Evolutionary conservation across 179 eudicot species (phyloP), one percentile per base, ranked within the genome.

Genomic region (Gypsophila paniculata): DNA sequence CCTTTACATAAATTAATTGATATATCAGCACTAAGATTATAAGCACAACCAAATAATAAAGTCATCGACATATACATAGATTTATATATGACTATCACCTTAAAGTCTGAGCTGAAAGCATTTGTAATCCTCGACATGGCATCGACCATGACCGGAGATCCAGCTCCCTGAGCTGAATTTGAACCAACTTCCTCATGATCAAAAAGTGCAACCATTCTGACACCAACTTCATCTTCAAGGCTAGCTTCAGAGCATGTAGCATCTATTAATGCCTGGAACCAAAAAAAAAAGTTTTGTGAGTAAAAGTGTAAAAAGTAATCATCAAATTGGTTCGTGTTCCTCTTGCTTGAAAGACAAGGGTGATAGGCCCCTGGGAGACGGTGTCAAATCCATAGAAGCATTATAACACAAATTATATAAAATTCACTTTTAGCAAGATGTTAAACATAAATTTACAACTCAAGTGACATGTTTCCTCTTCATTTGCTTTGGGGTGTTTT

Each of bases 101-200:
- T 82, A 26, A 84, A 62, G 76, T 88, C 76, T 22, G 91, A 80
- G 73, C 78, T 61, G 76, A 94, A 89, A 76, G 85, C 82, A 82
- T 75, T 76, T 58, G 96, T 91, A 70, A 94, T 82, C 63, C 97
- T 89, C 19, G 97, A 88, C 70, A 94, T 76, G 78, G 99, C 91
- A 75, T 94, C 99, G 49, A 88, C 79, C 90, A 88, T 80, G 69
- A 85, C 96, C 55, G 99, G 99, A 76, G 99, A 94, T 36, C 99
- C 99, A 75, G 99, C 99, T 79, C 99, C 99, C 79, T 94, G 99
- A 32, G 99, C 99, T 65, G 99, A 94, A 81, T 86, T 74, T 67
- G 97, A 94, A 68, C 99, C 99, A 71, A 91, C 84, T 84, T 94
- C 99, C 79, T 94, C 99, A 72, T 94, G 99, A 82, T 94, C 99